These are phyloP conservation scores for Triticum turgidum DNA, from an alignment of 176 grass and related monocot species.

Conservation along the genomic window DNA sequence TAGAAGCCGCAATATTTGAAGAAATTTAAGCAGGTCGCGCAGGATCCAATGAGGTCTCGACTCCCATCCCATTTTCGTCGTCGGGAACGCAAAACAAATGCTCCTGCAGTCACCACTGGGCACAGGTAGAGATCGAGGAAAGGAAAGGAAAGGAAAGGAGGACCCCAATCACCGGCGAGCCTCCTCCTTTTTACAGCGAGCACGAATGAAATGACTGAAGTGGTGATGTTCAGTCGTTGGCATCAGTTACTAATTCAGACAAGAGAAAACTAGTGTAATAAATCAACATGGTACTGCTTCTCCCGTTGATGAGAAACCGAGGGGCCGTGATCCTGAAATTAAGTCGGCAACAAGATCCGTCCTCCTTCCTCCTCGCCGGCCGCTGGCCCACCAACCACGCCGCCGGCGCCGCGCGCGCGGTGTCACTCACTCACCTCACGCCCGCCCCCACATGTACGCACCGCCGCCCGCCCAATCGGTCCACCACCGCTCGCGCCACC, in stretches of 20 bases:
- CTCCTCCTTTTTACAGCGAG: background rate
- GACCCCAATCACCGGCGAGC: too few species aligned
- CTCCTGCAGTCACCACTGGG: background rate
- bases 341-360: background rate
- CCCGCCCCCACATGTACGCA: too few species aligned
- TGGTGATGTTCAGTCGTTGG: too few species aligned
- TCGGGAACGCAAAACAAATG: constrained; percentile 34
- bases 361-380: background rate
- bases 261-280: background rate
- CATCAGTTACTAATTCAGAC: background rate
- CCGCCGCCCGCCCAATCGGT: too few species aligned
- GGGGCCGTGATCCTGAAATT: background rate
- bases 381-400: too few species aligned
- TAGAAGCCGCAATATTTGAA: background rate
- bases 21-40: constrained; percentile 4
- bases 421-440: background rate
- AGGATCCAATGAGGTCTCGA: constrained; percentile 34
- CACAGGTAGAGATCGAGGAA: background rate
- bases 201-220: too few species aligned
- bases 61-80: background rate
- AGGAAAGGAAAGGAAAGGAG: background rate
- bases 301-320: background rate
- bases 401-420: too few species aligned
- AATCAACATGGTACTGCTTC: background rate
- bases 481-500: too few species aligned